phyloP scores from a whole-genome alignment of 2,329 filamentous ascomycete species.

The Penicillium occitanis region DNA sequence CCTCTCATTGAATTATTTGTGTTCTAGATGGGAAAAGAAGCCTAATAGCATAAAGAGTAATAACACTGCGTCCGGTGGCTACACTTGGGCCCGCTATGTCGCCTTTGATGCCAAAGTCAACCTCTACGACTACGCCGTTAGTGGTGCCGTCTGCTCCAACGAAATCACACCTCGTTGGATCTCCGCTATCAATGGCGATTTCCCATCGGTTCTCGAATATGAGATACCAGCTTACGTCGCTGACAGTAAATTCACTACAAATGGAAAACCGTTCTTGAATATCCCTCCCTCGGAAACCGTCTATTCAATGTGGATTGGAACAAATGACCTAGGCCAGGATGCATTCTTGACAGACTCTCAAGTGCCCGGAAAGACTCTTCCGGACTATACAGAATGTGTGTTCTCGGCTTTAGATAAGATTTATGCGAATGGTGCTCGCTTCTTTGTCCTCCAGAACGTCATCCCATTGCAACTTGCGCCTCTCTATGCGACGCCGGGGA shows the following conservation, averaged over 20 bases:
- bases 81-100: slow-evolving; percentile 68
- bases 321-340: slow-evolving; percentile 69
- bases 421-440: slow-evolving; percentile 65
- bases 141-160: slow-evolving; percentile 71
- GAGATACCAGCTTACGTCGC: slow-evolving; percentile 51
- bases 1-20: background rate
- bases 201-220: slow-evolving; percentile 64
- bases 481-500: slow-evolving; percentile 58
- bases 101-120: slow-evolving; percentile 55
- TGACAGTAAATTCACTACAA: slow-evolving; percentile 27
- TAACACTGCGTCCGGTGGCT: slow-evolving; percentile 63
- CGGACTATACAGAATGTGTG: slow-evolving; percentile 67
- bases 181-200: slow-evolving; percentile 51
- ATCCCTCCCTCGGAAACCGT: slow-evolving; percentile 61
- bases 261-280: slow-evolving; percentile 35
- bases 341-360: slow-evolving; percentile 68
- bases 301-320: slow-evolving; percentile 77
- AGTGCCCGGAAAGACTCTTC: slow-evolving; percentile 58
- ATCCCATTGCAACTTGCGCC: slow-evolving; percentile 67
- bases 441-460: slow-evolving; percentile 70
- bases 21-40: background rate
- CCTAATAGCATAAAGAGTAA: slow-evolving; percentile 38
- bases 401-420: slow-evolving; percentile 63
- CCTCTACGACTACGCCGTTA: slow-evolving; percentile 68
- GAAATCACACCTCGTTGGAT: slow-evolving; percentile 60